These are phyloP conservation scores for Solanum paucissectum DNA, from an alignment of 257 asterid genomes.

Conservation along the genomic window DNA sequence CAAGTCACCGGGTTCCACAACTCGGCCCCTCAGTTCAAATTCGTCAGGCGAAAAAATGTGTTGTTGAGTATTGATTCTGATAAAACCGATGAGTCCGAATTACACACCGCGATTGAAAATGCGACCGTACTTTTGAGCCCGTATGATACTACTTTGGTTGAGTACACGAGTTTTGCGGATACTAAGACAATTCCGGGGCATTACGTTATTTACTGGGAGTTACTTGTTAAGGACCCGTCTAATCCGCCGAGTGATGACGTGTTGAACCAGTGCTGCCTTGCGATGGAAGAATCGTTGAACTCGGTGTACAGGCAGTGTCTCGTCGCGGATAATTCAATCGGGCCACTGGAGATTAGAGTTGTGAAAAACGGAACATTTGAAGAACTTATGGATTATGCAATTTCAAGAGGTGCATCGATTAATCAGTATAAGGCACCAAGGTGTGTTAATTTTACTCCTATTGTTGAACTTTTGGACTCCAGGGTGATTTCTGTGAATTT, in stretches of 20 bases:
- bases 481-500: slow-evolving; percentile 51
- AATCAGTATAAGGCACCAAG: slow-evolving; percentile 85
- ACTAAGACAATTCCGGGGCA: slow-evolving; percentile 62
- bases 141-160: slow-evolving; percentile 34
- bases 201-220: slow-evolving; percentile 70
- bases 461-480: slow-evolving; percentile 56
- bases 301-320: slow-evolving; percentile 71
- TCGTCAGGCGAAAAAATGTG: slow-evolving; percentile 57
- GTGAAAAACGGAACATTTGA: slow-evolving; percentile 70
- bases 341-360: slow-evolving; percentile 67
- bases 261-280: slow-evolving; percentile 39
- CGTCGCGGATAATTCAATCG: slow-evolving; percentile 65
- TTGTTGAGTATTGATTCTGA: slow-evolving; percentile 63
- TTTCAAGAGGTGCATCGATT: slow-evolving; percentile 74
- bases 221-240: slow-evolving; percentile 27
- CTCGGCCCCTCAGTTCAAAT: slow-evolving; percentile 66
- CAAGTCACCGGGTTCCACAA: slow-evolving; percentile 57
- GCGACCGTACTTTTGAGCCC: slow-evolving; percentile 27
- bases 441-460: slow-evolving; percentile 63
- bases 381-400: slow-evolving; percentile 80
- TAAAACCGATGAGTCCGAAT: slow-evolving; percentile 62
- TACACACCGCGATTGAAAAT: slow-evolving; percentile 51
- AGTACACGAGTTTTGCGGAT: slow-evolving; percentile 68
- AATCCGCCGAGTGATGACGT: slow-evolving; percentile 21
- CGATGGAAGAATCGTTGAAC: slow-evolving; percentile 62